Base-by-base conservation (phyloP, 345 rosid species). In the Rubroshorea leprosula region DNA sequence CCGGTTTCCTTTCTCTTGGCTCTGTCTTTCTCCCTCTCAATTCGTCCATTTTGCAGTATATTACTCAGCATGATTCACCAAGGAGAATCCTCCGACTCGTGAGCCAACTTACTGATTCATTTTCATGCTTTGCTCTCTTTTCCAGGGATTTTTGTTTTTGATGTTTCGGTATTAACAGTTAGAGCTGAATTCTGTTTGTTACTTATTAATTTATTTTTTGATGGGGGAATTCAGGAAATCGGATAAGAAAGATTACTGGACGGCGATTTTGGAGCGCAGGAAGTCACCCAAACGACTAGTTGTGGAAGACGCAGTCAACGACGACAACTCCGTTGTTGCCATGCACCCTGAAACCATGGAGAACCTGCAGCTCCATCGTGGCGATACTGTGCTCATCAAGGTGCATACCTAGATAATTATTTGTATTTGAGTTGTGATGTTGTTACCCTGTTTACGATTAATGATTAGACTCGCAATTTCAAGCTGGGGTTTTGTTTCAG, bases 291-390 rank as follows among this genome's bases (percentile, higher is more conserved):
- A 84, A 61, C 81, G 95, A 49, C 75, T 83, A 45, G 54, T 86
- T 17, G 89, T 81, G 6, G 89, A 86, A 27, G 93, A 86, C 41
- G 80, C 93, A 2, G 58, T 77, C 58, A 79, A 83, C 73, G 87
- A 86, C 63, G 87, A 86, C 16, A 86, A 86, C 80, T 83, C 89
- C 31, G 85, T 86, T 53, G 87, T 85, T 2, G 59, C 79, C 19
- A 64, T 85, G 13, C 80, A 83, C 56, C 87, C 86, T 5, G 85
- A 73, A 2, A 83, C 89, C 1, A 85, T 85, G 89, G 93, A 85
- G 77, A 85, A 80, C 69, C 68, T 85, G 55, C 93, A 85, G 51
- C 77, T 85, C 25, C 83, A 83, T 57, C 80, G 89, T 22, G 89
- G 93, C 6, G 87, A 85, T 57, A 85, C 93, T 29, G 76, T 85